Evolutionary conservation across 176 grass and related monocot species (phyloP), one percentile per base, ranked within the genome.

Genomic region (Musa itinerans): DNA sequence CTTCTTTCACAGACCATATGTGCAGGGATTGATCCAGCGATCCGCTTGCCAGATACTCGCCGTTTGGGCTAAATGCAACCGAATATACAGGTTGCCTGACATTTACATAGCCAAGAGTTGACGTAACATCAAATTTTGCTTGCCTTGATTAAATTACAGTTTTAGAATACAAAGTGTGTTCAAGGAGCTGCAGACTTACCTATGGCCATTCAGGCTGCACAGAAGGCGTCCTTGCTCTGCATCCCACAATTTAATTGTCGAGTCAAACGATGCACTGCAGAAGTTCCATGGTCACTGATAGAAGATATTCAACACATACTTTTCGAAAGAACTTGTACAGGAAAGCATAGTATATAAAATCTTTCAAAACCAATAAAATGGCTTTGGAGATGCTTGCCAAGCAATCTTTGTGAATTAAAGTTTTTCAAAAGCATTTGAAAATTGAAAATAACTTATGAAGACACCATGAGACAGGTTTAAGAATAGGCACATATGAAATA

Each of bases 1-100:
- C 95, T 58, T 98, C 90, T 91, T 89, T 98, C 54, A 98, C 95
- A 1, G 95, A 98, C 95, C 95, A 98, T 72, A 98, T 93, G 68
- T 93, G 90, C 17, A 98, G 78, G 65, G 88, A 93, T 67, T 98
- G 95, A 78, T 98, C 95, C 16, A 98, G 78, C 65, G 95, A 98
- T 20, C 95, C 95, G 53, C 95, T 98, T 10, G 90, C 95, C 76
- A 98, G 74, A 73, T 98, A 98, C 69, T 98, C 95, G 0, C 95
- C 90, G 50, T 87, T 84, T 10, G 95, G 94, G 68, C 90, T 93
- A 80, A 98, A 98, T 10, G 95, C 90, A 3, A 98, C 90, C 55
- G 95, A 98, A 80, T 98, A 98, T 50, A 93, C 95, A 26, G 95
- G 88, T 83, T 93, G 90, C 80, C 88, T 91, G 76, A 51, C 83